phyloP scores from a whole-genome alignment of 1,284 basidiomycete species.

The Anthracocystis setariae region DNA sequence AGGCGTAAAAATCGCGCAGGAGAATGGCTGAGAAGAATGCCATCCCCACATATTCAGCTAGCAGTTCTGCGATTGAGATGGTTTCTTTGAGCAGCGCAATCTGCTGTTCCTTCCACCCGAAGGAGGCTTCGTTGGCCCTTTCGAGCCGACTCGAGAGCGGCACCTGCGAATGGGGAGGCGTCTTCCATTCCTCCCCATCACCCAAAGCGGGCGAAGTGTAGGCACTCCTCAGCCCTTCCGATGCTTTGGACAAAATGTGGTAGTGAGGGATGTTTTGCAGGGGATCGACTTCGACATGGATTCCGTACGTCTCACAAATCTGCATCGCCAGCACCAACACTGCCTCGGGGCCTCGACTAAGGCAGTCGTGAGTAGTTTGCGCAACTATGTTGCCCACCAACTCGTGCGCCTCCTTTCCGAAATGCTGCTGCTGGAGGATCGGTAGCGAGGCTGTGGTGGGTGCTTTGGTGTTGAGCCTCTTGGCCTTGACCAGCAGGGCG shows the following conservation, averaged over 20 bases:
- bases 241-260: conserved; percentile 57
- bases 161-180: conserved; percentile 1
- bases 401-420: conserved; percentile 18
- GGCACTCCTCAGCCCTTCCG: conserved; percentile 43
- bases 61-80: conserved; percentile 84
- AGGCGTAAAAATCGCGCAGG: conserved; percentile 42
- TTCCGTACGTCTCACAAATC: conserved; percentile 64
- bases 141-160: conserved; percentile 34
- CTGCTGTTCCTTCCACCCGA: conserved; percentile 93
- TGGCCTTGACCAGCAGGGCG: conserved; percentile 45
- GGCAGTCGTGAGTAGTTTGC: conserved; percentile 34
- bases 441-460: conserved; percentile 27
- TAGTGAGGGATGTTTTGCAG: conserved; percentile 46
- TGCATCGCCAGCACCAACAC: conserved; percentile 62
- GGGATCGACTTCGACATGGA: conserved; percentile 59
- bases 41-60: conserved; percentile 77
- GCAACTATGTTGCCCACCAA: conserved; percentile 48
- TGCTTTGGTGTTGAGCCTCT: conserved; percentile 15
- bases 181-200: conserved; percentile 26
- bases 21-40: conserved; percentile 49
- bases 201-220: conserved; percentile 37
- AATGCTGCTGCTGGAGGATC: conserved; percentile 30
- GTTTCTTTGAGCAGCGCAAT: conserved; percentile 89
- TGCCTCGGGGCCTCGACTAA: conserved; percentile 48
- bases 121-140: conserved; percentile 66